Conservation (phyloP, 148 eudicot species). For the Bassia scoparia region DNA sequence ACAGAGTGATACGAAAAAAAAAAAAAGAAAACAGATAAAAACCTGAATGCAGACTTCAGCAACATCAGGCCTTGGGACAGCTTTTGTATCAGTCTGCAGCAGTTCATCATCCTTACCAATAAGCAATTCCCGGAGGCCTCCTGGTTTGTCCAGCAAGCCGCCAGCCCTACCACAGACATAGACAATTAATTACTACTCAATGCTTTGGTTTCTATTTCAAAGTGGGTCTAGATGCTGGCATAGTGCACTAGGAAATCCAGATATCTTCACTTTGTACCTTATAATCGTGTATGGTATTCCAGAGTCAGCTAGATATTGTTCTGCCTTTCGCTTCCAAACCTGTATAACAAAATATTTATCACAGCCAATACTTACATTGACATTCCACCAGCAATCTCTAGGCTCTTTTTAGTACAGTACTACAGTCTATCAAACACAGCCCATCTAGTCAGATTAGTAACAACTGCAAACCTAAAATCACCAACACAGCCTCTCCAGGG, state of each 20-base stretch:
- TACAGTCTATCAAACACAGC: neutral
- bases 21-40: neutral
- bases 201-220: neutral
- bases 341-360: conserved; percentile 21
- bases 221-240: neutral
- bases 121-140: conserved; percentile 70
- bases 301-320: conserved; percentile 89
- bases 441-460: neutral
- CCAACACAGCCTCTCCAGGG: neutral
- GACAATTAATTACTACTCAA: neutral
- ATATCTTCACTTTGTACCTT: conserved; percentile 39
- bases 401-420: neutral
- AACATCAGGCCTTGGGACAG: conserved; percentile 82
- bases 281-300: conserved; percentile 94
- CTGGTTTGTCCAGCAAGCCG: conserved; percentile 91
- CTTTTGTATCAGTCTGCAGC: conserved; percentile 72
- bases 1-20: neutral
- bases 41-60: conserved; percentile 99
- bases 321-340: conserved; percentile 98
- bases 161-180: conserved; percentile 55
- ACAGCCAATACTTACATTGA: no score
- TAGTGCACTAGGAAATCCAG: neutral
- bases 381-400: neutral
- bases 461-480: neutral
- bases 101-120: conserved; percentile 96